A percentile compares a stretch with the other conserved stretches of the same genome.
Conservation (phyloP, 129 eudicot genomes). For the Apium graveolens region DNA sequence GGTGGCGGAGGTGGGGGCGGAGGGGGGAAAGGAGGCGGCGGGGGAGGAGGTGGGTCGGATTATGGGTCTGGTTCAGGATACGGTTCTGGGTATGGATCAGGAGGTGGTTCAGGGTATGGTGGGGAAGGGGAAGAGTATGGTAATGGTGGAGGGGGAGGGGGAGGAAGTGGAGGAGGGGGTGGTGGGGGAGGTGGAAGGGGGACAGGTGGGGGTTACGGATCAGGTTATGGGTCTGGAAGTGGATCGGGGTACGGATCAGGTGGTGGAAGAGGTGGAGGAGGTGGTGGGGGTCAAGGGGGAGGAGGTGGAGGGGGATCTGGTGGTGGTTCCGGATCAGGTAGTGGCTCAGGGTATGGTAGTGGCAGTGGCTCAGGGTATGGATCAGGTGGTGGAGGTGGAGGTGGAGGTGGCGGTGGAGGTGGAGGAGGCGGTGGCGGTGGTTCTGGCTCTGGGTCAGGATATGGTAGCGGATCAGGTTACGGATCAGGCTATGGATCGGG, state of each 20-base stretch:
- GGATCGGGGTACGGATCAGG: slow-evolving; percentile 11
- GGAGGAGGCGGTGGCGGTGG: slow-evolving; percentile 15
- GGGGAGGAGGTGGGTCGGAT: slow-evolving; percentile 27
- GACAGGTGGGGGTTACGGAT: slow-evolving; percentile 6
- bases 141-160: slow-evolving; percentile 13
- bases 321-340: background rate
- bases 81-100: slow-evolving; percentile 23
- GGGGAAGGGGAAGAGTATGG: slow-evolving; percentile 15
- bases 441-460: slow-evolving; percentile 17
- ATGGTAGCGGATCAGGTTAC: slow-evolving; percentile 31
- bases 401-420: background rate
- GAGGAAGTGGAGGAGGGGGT: slow-evolving; percentile 8
- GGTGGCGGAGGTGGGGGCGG: slow-evolving; percentile 43
- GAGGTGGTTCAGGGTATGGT: slow-evolving; percentile 11
- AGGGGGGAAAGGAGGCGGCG: slow-evolving; percentile 42
- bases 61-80: slow-evolving; percentile 29
- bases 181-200: slow-evolving; percentile 11
- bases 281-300: slow-evolving; percentile 3
- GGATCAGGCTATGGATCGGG: slow-evolving; percentile 32
- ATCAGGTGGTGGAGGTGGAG: background rate
- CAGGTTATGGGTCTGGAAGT: slow-evolving; percentile 13
- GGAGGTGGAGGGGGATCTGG: background rate
- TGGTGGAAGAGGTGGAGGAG: background rate
- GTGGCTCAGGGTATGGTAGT: slow-evolving; percentile 10
- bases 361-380: slow-evolving; percentile 8